phyloP scores from a whole-genome alignment of 75 land plant species.

The Cunninghamia lanceolata region DNA sequence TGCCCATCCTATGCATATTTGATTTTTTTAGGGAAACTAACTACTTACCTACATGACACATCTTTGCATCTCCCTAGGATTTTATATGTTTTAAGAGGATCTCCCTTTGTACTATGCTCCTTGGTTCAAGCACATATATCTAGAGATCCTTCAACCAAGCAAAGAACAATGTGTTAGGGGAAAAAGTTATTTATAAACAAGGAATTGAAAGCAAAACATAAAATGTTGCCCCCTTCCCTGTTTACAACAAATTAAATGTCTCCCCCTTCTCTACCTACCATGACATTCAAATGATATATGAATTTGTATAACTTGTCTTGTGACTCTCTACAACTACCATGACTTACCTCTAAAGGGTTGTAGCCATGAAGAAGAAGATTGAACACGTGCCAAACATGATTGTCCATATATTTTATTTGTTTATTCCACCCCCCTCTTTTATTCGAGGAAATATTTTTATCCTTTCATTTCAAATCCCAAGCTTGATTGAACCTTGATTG shows the following conservation, averaged over 20 bases:
- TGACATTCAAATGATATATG: not conserved
- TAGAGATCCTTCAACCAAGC: constrained; percentile 32
- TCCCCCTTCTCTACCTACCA: too few relatives aligned
- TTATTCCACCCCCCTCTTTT: too few relatives aligned
- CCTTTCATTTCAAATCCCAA: too few relatives aligned
- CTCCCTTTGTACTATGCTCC: constrained; percentile 57
- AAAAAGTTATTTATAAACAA: not conserved
- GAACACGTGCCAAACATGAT: constrained; percentile 99
- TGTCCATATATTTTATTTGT: too few relatives aligned
- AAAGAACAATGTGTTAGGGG: not conserved
- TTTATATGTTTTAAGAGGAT: constrained; percentile 55
- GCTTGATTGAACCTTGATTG: too few relatives aligned
- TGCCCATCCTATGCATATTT: too few relatives aligned
- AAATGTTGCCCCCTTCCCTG: too few relatives aligned
- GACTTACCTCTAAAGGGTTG: constrained; percentile 73
- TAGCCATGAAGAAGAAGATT: constrained; percentile 86
- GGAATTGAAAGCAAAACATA: not conserved
- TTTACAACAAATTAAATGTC: too few relatives aligned
- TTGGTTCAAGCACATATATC: constrained; percentile 38
- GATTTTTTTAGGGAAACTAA: too few relatives aligned
- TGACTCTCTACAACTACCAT: constrained; percentile 68
- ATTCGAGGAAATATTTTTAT: too few relatives aligned
- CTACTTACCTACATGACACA: not conserved
- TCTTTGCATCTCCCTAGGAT: too few relatives aligned
- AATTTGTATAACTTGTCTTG: constrained; percentile 34